Conservation (phyloP, 2,329 filamentous ascomycete genomes). For the Sclerotinia trifoliorum region DNA sequence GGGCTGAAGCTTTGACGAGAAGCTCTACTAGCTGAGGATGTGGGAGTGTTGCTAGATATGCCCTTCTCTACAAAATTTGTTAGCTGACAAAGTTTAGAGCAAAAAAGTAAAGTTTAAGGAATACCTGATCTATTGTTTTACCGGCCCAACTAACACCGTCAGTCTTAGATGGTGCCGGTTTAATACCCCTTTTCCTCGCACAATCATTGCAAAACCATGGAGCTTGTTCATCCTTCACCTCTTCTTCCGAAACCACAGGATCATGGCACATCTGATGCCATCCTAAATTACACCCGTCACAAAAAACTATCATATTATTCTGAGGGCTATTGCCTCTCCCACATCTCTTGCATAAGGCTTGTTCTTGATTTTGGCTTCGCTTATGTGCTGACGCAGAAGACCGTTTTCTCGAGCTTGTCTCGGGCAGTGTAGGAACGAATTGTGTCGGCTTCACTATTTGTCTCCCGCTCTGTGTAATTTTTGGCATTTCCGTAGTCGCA, state of each 20-base stretch:
- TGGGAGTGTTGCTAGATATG: conserved; percentile 61
- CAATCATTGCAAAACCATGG: conserved; percentile 73
- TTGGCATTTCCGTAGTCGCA: conserved; percentile 55
- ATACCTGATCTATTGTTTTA: conserved; percentile 45
- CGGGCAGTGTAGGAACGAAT: conserved; percentile 58
- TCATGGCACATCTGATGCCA: conserved; percentile 84
- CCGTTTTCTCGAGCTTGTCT: conserved; percentile 43
- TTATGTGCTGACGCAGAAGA: conserved; percentile 46
- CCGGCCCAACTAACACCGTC: conserved; percentile 36
- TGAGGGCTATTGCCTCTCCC: conserved; percentile 67
- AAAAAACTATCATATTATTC: conserved; percentile 82
- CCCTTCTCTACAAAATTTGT: conserved; percentile 51
- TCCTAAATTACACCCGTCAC: conserved; percentile 73
- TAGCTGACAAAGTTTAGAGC: conserved; percentile 12
- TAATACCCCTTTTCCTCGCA: conserved; percentile 48
- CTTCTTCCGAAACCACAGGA: conserved; percentile 68
- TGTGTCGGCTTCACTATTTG: conserved; percentile 65
- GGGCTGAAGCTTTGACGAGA: conserved; percentile 58
- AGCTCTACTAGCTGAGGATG: conserved; percentile 62
- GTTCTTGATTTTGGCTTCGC: conserved; percentile 54
- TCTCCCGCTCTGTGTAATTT: conserved; percentile 73
- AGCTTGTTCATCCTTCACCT: conserved; percentile 63
- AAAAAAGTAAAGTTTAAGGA: conserved; percentile 22
- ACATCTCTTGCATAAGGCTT: conserved; percentile 69
- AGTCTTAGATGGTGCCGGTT: conserved; percentile 38